Conservation (phyloP, 106 monocot species). For the Dendrobium huoshanense region DNA sequence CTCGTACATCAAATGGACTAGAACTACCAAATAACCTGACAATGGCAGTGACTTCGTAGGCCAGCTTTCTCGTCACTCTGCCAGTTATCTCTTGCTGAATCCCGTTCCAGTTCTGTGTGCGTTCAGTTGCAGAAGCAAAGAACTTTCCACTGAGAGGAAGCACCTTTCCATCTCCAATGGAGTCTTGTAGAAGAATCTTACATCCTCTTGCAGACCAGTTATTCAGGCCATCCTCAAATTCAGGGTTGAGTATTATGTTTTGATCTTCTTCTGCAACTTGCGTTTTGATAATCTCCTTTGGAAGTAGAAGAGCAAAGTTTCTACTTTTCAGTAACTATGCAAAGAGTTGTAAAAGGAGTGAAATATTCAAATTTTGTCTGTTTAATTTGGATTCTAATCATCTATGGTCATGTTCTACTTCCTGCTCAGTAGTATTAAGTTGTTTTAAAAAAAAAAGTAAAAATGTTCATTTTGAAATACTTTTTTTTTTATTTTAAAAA, state of each 20-base stretch:
- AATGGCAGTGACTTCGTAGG: constrained; percentile 60
- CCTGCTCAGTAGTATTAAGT: too few relatives aligned
- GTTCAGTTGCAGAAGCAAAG: constrained; percentile 51
- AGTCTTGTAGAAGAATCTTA: constrained; percentile 55
- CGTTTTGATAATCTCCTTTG: not conserved
- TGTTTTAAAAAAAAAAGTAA: too few relatives aligned
- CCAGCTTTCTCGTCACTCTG: constrained; percentile 62
- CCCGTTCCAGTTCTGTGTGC: constrained; percentile 58
- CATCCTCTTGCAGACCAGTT: constrained; percentile 77
- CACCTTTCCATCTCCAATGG: constrained; percentile 47
- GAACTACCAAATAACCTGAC: constrained; percentile 52
- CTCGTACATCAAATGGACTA: constrained; percentile 35
- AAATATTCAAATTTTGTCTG: too few relatives aligned
- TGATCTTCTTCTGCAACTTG: not conserved
- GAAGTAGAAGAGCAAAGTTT: too few relatives aligned
- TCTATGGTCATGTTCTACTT: too few relatives aligned
- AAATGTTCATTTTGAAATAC: too few relatives aligned
- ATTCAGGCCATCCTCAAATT: constrained; percentile 60
- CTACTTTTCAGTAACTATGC: too few relatives aligned
- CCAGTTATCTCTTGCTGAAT: constrained; percentile 85
- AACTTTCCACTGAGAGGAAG: constrained; percentile 41
- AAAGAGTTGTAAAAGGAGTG: too few relatives aligned
- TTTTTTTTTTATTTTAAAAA: too few relatives aligned
- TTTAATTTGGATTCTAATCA: too few relatives aligned
- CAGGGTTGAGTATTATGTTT: constrained; percentile 65